These are phyloP conservation scores for Papiliotrema fonsecae DNA, from an alignment of 1,284 basidiomycete genomes.

Conservation along the genomic window DNA sequence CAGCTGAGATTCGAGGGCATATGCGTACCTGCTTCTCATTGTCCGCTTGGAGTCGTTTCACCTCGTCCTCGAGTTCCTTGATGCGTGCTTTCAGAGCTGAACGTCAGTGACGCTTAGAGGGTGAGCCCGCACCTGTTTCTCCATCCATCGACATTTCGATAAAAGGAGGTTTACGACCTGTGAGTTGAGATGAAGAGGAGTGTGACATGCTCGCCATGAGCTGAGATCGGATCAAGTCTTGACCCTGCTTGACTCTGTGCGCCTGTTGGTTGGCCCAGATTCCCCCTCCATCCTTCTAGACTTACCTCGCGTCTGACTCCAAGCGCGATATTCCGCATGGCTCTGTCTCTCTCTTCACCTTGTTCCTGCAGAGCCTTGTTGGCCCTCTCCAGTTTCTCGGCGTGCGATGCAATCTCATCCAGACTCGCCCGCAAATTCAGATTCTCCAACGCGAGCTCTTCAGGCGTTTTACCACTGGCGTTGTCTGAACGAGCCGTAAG, in stretches of 20 bases:
- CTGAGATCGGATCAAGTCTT: conserved; percentile 34
- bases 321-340: conserved; percentile 36
- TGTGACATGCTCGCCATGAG: conserved; percentile 21
- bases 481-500: not conserved
- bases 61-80: conserved; percentile 72
- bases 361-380: conserved; percentile 25
- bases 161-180: not conserved
- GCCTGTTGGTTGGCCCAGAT: conserved; percentile 30
- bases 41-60: conserved; percentile 37
- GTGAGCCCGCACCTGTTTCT: not conserved
- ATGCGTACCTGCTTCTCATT: conserved; percentile 31
- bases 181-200: not conserved
- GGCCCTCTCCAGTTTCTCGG: conserved; percentile 29
- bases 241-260: conserved; percentile 27
- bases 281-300: not conserved
- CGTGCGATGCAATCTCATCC: conserved; percentile 41
- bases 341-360: conserved; percentile 34
- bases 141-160: too few relatives aligned
- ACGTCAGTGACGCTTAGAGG: not conserved
- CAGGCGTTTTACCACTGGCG: conserved; percentile 35
- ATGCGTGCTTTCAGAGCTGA: conserved; percentile 40
- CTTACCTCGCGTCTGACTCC: conserved; percentile 41
- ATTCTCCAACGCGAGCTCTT: conserved; percentile 48
- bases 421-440: conserved; percentile 39
- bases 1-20: not conserved